Base-by-base conservation (phyloP, 345 rosid species). In the Populus alba region DNA sequence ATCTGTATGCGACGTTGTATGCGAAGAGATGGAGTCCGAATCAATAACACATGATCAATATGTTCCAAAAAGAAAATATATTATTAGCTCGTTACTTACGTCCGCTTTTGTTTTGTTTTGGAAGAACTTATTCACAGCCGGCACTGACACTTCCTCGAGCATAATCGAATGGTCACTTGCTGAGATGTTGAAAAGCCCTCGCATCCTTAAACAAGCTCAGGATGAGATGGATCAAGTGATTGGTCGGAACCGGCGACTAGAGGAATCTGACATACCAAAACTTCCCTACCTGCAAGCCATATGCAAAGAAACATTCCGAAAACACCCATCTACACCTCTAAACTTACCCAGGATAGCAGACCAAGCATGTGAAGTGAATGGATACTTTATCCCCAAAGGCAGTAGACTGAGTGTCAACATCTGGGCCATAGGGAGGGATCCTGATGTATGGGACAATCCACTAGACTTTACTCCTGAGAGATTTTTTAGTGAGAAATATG, bases 381-480 rank as follows among this genome's bases (percentile, higher is more conserved):
- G 91, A 1, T 87, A 86, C 78, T 85, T 84, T 27, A 84, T 91
- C 67, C 92, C 94, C 0, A 72, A 72, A 61, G 70, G 82, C 51
- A 80, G 88, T 0, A 73, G 85, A 22, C 89, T 91, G 0, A 80
- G 79, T 31, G 89, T 86, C n/a, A 91, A 91, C 78, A 87, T 87
- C 25, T 91, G 94, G 92, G 92, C 89, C 5, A 87, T 90, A 23
- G 94, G 94, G 4, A 82, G 94, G 10, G 94, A 90, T 79, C 87
- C 89, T 0, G 39, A 85, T 0, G 88, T 84, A 41, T 90, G 94
- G 94, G 82, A 85, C 0, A 80, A 84, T 12, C 94, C 94, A 10
- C 38, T 66, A 1, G 83, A 81, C 1, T 90, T 87, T 59, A 71
- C 1, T 2, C 94, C 92, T 0, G 89, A 90, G 8, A 86, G 91